Conservation (phyloP, 495 filamentous ascomycete species). For the Neurospora sp. region DNA sequence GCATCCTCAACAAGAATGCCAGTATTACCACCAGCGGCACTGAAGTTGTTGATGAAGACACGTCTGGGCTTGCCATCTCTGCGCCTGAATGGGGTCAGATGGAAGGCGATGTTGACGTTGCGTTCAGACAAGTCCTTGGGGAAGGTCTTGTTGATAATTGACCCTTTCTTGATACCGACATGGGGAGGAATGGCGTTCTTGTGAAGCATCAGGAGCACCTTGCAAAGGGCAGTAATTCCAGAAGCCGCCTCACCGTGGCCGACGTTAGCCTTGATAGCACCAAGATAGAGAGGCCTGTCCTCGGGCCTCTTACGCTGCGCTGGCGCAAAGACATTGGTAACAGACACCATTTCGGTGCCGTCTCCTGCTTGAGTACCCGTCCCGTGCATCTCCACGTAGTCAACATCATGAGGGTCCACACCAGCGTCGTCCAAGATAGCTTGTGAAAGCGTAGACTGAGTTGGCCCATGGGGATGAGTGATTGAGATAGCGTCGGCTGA, state of each 20-base stretch:
- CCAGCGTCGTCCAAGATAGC: constrained; percentile 59
- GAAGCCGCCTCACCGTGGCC: constrained; percentile 87
- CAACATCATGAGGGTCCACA: constrained; percentile 61
- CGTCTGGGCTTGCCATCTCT: constrained; percentile 48
- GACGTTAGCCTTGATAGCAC: constrained; percentile 80
- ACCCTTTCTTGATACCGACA: constrained; percentile 69
- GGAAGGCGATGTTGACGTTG: constrained; percentile 56
- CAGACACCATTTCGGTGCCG: constrained; percentile 67
- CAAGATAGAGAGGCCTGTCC: constrained; percentile 66
- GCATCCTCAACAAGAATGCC: constrained; percentile 52
- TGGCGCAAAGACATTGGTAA: constrained; percentile 74
- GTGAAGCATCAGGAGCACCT: constrained; percentile 80
- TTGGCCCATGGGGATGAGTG: constrained; percentile 65
- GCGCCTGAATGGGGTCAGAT: constrained; percentile 54
- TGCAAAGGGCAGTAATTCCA: constrained; percentile 71
- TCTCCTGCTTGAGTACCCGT: constrained; percentile 81
- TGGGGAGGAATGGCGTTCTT: constrained; percentile 78
- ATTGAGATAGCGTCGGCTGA: constrained; percentile 71
- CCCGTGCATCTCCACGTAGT: constrained; percentile 86
- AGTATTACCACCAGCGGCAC: constrained; percentile 59
- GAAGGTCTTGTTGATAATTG: constrained; percentile 67
- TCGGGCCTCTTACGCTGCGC: constrained; percentile 50
- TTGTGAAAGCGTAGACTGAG: constrained; percentile 60
- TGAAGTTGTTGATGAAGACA: constrained; percentile 63
- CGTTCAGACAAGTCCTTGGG: constrained; percentile 63